These are phyloP conservation scores for Pseudoscleropodium purum DNA, from an alignment of 225 moss, liverwort and hornwort genomes.

Conservation along the genomic window DNA sequence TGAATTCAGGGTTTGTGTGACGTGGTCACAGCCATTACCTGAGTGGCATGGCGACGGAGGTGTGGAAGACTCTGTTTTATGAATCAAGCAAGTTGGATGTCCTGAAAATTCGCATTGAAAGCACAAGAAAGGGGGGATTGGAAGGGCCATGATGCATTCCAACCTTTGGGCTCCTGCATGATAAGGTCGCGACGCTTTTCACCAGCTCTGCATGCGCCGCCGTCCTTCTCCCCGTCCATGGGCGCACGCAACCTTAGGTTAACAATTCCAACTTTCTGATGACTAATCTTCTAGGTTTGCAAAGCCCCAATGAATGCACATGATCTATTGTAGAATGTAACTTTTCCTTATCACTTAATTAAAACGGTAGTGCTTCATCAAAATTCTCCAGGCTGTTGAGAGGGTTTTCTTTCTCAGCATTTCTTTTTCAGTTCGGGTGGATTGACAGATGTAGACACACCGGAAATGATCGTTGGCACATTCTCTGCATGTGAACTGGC, in stretches of 20 bases:
- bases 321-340: neutral
- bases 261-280: neutral
- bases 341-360: neutral
- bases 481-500: constrained; percentile 18
- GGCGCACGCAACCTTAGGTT: constrained; percentile 2
- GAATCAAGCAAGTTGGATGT: neutral
- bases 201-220: constrained; percentile 17
- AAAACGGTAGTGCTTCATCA: neutral
- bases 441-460: neutral
- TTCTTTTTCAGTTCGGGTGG: neutral
- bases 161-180: constrained; percentile 32
- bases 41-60: neutral
- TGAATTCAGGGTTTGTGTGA: neutral
- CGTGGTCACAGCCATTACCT: neutral
- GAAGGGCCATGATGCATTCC: constrained; percentile 24
- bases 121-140: constrained; percentile 11
- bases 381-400: neutral
- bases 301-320: neutral
- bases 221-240: constrained; percentile 1
- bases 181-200: constrained; percentile 39
- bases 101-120: neutral
- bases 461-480: constrained; percentile 15
- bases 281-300: constrained; percentile 8
- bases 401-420: neutral
- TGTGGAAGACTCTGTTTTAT: neutral